Evolutionary conservation across 371 early-diverging fungal genomes (phyloP).

Genomic region (Conidiobolus incongruus): DNA sequence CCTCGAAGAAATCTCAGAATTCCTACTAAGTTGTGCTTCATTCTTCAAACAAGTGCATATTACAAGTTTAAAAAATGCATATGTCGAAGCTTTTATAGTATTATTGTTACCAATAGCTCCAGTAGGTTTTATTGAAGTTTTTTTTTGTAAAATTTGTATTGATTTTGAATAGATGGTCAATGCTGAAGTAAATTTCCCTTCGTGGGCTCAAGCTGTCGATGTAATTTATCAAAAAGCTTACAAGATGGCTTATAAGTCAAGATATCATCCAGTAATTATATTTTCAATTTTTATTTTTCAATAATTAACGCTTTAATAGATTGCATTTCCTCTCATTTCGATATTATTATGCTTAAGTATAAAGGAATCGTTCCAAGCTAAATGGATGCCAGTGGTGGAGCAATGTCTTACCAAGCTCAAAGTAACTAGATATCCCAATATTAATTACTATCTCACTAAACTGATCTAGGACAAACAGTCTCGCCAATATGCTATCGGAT

Average conservation of each 20-base stretch:
- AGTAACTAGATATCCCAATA: conserved; percentile 17
- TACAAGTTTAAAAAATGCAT: conserved; percentile 70
- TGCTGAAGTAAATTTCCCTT: conserved; percentile 87
- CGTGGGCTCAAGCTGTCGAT: conserved; percentile 81
- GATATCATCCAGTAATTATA: conserved; percentile 29
- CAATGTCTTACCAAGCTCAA: conserved; percentile 53
- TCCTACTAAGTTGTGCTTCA: conserved; percentile 62
- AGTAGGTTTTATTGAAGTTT: conserved; percentile 14
- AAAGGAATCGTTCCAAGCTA: conserved; percentile 63
- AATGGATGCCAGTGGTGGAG: conserved; percentile 56
- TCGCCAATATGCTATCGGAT: conserved; percentile 45
- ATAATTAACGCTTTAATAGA: conserved; percentile 18
- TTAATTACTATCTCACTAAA: conserved; percentile 1
- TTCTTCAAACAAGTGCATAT: conserved; percentile 69
- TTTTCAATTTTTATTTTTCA: background rate
- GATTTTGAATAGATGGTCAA: conserved; percentile 34
- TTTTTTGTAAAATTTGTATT: background rate
- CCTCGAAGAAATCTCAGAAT: conserved; percentile 82
- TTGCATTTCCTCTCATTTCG: conserved; percentile 63
- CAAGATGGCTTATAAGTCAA: conserved; percentile 70
- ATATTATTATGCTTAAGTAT: conserved; percentile 74
- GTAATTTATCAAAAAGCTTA: conserved; percentile 65
- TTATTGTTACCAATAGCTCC: conserved; percentile 74
- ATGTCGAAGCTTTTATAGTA: conserved; percentile 70
- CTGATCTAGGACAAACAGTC: conserved; percentile 35